Percentiles rank a stretch among this genome's conserved stretches.
phyloP scores from a whole-genome alignment of 768 basidiomycete genomes.

The Leucocoprinus sp. region DNA sequence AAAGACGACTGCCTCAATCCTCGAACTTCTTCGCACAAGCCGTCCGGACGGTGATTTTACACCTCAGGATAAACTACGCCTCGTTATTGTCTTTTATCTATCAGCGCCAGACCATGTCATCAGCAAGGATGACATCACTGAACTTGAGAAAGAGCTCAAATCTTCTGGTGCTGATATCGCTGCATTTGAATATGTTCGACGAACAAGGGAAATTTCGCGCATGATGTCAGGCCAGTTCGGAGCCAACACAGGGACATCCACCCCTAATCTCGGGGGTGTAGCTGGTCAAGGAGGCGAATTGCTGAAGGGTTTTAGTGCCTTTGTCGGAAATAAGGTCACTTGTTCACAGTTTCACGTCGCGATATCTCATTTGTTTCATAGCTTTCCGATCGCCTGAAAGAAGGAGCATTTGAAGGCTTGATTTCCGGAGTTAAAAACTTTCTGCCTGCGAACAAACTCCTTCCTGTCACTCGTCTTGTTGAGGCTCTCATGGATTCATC shows the following conservation, averaged over 20 bases:
- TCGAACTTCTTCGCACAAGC: constrained; percentile 78
- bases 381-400: constrained; percentile 90
- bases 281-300: constrained; percentile 74
- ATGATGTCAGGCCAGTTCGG: constrained; percentile 65
- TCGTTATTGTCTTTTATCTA: constrained; percentile 93
- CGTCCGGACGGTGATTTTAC: constrained; percentile 60
- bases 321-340: constrained; percentile 74
- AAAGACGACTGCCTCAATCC: constrained; percentile 69
- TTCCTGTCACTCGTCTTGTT: constrained; percentile 85
- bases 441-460: constrained; percentile 87
- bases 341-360: not conserved
- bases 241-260: constrained; percentile 24
- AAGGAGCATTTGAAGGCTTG: constrained; percentile 93
- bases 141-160: constrained; percentile 83
- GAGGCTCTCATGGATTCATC: constrained; percentile 99
- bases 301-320: constrained; percentile 86
- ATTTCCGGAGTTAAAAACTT: constrained; percentile 98
- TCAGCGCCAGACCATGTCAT: constrained; percentile 75
- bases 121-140: constrained; percentile 80
- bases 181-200: constrained; percentile 89
- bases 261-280: constrained; percentile 54
- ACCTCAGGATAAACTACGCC: constrained; percentile 80
- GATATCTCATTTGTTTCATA: constrained; percentile 21
- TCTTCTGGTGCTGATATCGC: constrained; percentile 70
- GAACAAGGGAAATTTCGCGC: constrained; percentile 82